phyloP scores from a whole-genome alignment of 305 asterid species.

The Solanum hybrid region DNA sequence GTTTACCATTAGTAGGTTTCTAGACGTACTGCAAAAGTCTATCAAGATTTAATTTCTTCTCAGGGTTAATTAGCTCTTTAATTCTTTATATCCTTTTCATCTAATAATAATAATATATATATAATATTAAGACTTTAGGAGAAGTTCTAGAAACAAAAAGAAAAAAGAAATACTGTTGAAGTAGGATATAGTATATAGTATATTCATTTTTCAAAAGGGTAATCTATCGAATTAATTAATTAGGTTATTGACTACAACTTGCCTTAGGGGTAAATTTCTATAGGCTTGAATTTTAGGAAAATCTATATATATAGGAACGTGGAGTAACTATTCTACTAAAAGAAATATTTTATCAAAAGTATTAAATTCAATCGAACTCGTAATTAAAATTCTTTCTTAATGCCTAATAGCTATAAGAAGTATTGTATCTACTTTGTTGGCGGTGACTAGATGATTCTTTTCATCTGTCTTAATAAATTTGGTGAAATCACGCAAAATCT shows the following conservation, averaged over 20 bases:
- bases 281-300: background rate
- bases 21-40: background rate
- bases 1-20: background rate
- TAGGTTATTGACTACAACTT: background rate
- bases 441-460: background rate
- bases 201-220: background rate
- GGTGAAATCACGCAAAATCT: background rate
- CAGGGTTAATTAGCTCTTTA: background rate
- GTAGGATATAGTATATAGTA: background rate
- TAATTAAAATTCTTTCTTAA: background rate
- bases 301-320: background rate
- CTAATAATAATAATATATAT: background rate
- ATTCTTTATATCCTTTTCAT: background rate
- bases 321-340: background rate
- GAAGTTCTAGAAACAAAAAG: background rate
- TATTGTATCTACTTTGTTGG: background rate
- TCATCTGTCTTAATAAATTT: background rate
- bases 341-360: background rate
- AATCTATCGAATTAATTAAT: background rate
- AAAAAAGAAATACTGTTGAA: background rate
- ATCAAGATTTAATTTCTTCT: background rate
- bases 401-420: background rate
- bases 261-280: background rate
- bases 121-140: background rate
- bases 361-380: background rate